Evolutionary conservation across 2,329 filamentous ascomycete genomes (phyloP), one percentile per base, ranked within the genome.

Genomic region (Diaporthe citrichinensis): DNA sequence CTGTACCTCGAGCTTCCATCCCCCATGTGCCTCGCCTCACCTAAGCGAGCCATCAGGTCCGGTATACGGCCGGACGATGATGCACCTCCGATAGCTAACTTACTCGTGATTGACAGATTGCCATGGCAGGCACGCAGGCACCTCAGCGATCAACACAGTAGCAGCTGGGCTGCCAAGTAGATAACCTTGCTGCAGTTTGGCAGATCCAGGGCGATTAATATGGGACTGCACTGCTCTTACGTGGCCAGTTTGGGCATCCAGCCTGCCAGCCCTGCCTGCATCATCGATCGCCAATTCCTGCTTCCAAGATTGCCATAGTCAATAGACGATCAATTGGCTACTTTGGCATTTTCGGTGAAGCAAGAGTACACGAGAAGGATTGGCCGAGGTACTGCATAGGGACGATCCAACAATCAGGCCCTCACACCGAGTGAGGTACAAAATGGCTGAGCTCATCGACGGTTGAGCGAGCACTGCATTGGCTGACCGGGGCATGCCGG

Each of bases 11-110:
- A 51, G 49, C 59, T 65, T 46, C 53, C n/a, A 46, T 25, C 17
- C 15, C 17, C 57, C 9, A 46, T 36, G 28, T 51, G 61, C 44
- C 41, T 49, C 25, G 61, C 44, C 41, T 49, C 25, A 51, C 23
- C 51, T 34, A 46, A 73, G 72, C 51, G 72, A 68, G 59, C 72
- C 72, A 25, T 49, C 72, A 68, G 49, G 49, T 23, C 49, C 59
- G 71, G 59, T 28, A 57, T 57, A 57, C 25, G 53, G 53, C 44
- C 44, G 34, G 59, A 34, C 49, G 28, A 41, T 34, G 25, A 31
- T 25, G 36, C 58, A 28, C 58, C 72, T 17, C 23, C 12, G 41
- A 49, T 46, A 44, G 41, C 25, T 31, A 2, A n/a, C 62, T 67
- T 53, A 68, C 46, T 55, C 65, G 31, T 39, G n/a, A 20, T 55